Conservation (phyloP, 2,329 filamentous ascomycete genomes). For the Aspergillus eucalypticola region DNA sequence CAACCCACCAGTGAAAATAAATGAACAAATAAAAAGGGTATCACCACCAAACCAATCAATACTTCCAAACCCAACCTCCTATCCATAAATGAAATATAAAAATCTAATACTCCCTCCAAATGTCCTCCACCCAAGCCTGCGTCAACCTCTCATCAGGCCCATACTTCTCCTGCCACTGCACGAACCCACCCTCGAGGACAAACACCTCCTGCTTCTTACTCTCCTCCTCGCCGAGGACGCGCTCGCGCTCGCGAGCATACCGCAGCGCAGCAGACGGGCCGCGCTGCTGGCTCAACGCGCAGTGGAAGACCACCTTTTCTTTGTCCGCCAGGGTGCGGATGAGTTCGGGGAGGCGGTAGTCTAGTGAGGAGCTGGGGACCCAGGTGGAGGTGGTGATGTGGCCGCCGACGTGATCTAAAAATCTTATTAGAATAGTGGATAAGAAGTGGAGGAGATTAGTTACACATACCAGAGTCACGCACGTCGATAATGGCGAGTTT, state of each 20-base stretch:
- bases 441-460: too few species aligned
- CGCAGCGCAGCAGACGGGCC: conserved; percentile 80
- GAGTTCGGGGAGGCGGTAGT: conserved; percentile 78
- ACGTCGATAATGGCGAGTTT: conserved; percentile 80
- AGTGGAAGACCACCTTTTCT: conserved; percentile 90
- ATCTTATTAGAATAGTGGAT: neutral
- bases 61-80: neutral
- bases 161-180: conserved; percentile 80
- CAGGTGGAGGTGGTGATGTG: conserved; percentile 80
- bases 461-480: conserved; percentile 78
- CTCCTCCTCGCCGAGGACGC: conserved; percentile 47
- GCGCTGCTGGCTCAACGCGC: conserved; percentile 84
- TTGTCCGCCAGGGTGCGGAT: conserved; percentile 74
- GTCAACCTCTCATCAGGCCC: conserved; percentile 79
- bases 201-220: conserved; percentile 67
- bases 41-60: neutral
- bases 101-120: conserved; percentile 66
- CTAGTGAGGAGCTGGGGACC: conserved; percentile 71
- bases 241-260: conserved; percentile 67
- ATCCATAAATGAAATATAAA: neutral
- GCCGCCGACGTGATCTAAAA: conserved; percentile 79
- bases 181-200: conserved; percentile 81
- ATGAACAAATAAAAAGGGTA: conserved; percentile 5
- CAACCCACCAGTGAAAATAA: neutral
- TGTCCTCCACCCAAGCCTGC: conserved; percentile 77